These are phyloP conservation scores for Anacardium occidentale DNA, from an alignment of 345 rosid species.

Conservation along the genomic window DNA sequence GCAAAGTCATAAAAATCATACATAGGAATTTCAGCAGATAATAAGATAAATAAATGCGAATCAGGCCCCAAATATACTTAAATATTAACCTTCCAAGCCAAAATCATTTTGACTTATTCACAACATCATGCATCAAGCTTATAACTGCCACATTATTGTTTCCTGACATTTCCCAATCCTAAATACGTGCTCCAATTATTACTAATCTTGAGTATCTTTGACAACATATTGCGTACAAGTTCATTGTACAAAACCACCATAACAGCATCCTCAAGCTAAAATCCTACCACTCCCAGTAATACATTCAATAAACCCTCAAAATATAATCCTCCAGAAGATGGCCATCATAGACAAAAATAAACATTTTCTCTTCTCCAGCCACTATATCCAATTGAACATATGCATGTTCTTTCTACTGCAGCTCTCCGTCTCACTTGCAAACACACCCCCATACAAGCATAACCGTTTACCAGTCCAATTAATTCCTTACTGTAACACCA, in stretches of 20 bases:
- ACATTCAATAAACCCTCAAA: not conserved
- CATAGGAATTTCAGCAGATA: not conserved
- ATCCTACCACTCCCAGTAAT: not conserved
- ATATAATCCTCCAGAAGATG: not conserved
- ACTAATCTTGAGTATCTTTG: not conserved
- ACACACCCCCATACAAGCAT: not conserved
- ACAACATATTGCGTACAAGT: not conserved
- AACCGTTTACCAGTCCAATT: not conserved
- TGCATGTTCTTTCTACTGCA: not conserved
- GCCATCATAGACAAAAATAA: not conserved
- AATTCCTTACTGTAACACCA: not conserved
- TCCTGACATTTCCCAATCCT: not conserved
- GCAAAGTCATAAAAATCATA: not conserved
- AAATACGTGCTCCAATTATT: not conserved
- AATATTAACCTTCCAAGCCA: conserved; percentile 3
- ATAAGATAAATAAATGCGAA: not conserved
- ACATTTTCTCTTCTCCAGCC: not conserved
- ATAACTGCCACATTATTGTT: not conserved
- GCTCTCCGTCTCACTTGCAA: not conserved
- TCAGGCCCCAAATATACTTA: not conserved
- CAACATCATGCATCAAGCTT: not conserved
- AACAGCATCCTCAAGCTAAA: not conserved
- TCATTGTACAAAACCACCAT: not conserved
- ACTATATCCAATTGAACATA: not conserved
- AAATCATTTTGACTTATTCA: not conserved